Evolutionary conservation across 768 basidiomycete genomes (phyloP).

Genomic region (Termitomyces sp.): DNA sequence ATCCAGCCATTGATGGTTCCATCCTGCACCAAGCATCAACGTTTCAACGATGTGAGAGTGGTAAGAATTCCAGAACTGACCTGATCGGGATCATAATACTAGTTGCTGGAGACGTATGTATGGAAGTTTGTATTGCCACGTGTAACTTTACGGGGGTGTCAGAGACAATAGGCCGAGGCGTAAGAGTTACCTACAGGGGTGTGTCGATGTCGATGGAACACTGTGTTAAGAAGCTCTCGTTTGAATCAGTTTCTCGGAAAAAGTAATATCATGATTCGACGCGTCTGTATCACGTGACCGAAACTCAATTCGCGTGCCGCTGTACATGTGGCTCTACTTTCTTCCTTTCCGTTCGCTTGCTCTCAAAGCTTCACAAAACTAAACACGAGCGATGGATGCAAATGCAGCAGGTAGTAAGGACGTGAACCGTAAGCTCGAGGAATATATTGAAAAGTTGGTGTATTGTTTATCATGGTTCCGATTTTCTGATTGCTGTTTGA

Average conservation of each 20-base stretch:
- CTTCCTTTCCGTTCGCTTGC: background rate
- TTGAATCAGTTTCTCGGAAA: background rate
- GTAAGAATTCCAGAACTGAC: slow-evolving; percentile 3
- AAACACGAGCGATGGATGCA: slow-evolving; percentile 22
- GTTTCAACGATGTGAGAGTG: background rate
- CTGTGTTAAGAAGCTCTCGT: slow-evolving; percentile 7
- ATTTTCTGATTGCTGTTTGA: slow-evolving; percentile 14
- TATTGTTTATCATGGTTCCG: slow-evolving; percentile 3
- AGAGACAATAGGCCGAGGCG: background rate
- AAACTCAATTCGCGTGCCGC: background rate
- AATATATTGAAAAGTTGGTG: slow-evolving; percentile 74
- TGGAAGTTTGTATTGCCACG: slow-evolving; percentile 35
- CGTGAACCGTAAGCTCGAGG: slow-evolving; percentile 55
- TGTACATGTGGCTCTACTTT: background rate
- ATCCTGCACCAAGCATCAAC: slow-evolving; percentile 15
- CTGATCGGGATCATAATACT: slow-evolving; percentile 30
- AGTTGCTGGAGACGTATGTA: slow-evolving; percentile 30
- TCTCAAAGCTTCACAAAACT: background rate
- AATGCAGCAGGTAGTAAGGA: slow-evolving; percentile 28
- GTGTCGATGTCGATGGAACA: slow-evolving; percentile 27
- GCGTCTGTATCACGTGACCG: slow-evolving; percentile 7
- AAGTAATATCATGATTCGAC: too few species aligned
- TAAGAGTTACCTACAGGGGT: slow-evolving; percentile 18
- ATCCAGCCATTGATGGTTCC: slow-evolving; percentile 27
- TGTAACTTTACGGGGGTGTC: slow-evolving; percentile 18